A percentile compares a stretch with the other conserved stretches of the same genome.
Evolutionary conservation across 176 grass and related monocot species (phyloP).

Genomic region (Aegilops sharonensis): DNA sequence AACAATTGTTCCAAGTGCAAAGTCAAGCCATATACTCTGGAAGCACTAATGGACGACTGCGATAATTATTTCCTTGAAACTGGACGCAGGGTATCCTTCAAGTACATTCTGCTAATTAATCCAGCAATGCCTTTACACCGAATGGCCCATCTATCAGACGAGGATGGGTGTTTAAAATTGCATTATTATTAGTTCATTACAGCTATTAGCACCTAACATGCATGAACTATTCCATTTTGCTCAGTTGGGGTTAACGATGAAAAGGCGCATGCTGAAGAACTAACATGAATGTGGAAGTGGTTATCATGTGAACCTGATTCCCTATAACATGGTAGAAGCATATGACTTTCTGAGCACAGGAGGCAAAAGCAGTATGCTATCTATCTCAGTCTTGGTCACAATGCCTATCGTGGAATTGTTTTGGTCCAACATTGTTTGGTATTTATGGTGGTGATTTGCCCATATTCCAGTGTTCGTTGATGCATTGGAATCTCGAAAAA

Average conservation of each 20-base stretch:
- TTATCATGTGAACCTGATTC: slow-evolving; percentile 87
- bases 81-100: slow-evolving; percentile 63
- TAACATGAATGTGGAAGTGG: slow-evolving; percentile 43
- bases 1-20: slow-evolving; percentile 85
- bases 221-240: not conserved
- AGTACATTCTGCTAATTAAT: slow-evolving; percentile 88
- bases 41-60: slow-evolving; percentile 76
- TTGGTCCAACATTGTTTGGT: not conserved
- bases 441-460: not conserved
- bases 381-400: not conserved
- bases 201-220: not conserved
- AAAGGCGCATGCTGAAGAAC: slow-evolving; percentile 57
- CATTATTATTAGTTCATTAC: not conserved
- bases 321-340: slow-evolving; percentile 78
- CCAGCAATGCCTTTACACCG: not conserved
- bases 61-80: slow-evolving; percentile 75
- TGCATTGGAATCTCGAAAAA: slow-evolving; percentile 58
- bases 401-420: not conserved
- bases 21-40: slow-evolving; percentile 64
- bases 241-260: slow-evolving; percentile 78
- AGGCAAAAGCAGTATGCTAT: slow-evolving; percentile 48
- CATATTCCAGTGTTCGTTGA: slow-evolving; percentile 66
- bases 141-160: not conserved
- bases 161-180: not conserved
- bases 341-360: slow-evolving; percentile 49